phyloP scores from a whole-genome alignment of 1,139 yeast genomes.

The Suhomyces wounanorum region DNA sequence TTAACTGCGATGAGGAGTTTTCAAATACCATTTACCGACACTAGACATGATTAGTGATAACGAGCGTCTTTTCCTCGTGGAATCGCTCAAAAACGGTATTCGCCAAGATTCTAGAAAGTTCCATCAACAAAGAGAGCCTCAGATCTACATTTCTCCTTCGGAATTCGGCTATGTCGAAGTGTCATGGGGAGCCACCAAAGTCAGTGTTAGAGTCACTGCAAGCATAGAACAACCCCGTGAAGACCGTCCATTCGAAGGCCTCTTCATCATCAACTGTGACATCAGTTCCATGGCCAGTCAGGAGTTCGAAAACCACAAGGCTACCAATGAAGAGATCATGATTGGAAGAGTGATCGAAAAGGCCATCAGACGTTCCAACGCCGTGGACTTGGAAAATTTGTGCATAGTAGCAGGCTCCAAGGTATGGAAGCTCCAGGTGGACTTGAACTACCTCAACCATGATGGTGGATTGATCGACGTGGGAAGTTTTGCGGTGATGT shows the following conservation, averaged over 20 bases:
- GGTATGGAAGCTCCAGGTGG: slow-evolving; percentile 90
- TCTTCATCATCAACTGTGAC: slow-evolving; percentile 82
- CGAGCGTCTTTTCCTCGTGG: slow-evolving; percentile 62
- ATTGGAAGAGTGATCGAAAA: slow-evolving; percentile 84
- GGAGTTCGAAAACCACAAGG: slow-evolving; percentile 71
- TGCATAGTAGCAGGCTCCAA: slow-evolving; percentile 90
- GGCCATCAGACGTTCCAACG: slow-evolving; percentile 85
- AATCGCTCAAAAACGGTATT: slow-evolving; percentile 60
- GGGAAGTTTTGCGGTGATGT: slow-evolving; percentile 86
- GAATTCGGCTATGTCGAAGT: slow-evolving; percentile 84
- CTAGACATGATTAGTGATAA: slow-evolving; percentile 29
- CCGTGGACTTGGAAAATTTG: slow-evolving; percentile 84
- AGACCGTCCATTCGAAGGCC: slow-evolving; percentile 92
- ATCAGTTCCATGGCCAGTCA: slow-evolving; percentile 89
- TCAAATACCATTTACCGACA: neutral
- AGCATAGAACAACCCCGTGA: slow-evolving; percentile 82
- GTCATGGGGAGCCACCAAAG: slow-evolving; percentile 60
- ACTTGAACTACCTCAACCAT: slow-evolving; percentile 80
- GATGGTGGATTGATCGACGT: slow-evolving; percentile 94
- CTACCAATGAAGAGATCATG: slow-evolving; percentile 75
- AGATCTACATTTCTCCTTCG: slow-evolving; percentile 58
- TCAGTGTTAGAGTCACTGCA: slow-evolving; percentile 79
- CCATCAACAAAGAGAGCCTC: slow-evolving; percentile 63
- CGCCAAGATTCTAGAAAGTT: slow-evolving; percentile 72
- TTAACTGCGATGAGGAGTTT: neutral